phyloP scores from a whole-genome alignment of 176 grass and related monocot species.

The Leersia perrieri region DNA sequence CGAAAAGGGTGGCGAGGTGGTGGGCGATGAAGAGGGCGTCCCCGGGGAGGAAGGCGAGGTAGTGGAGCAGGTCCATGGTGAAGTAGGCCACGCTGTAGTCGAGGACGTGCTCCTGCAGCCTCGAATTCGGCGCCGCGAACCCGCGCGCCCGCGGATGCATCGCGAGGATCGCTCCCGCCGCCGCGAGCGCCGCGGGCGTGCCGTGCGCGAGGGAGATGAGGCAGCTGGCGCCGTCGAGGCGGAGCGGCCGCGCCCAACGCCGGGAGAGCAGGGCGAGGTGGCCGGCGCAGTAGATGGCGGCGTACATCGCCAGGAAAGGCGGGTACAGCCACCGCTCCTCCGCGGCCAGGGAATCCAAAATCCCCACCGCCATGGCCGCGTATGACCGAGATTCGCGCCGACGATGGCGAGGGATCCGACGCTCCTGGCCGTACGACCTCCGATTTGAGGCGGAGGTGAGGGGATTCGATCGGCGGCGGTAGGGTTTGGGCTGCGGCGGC shows the following conservation, averaged over 20 bases:
- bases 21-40: slow-evolving; percentile 93
- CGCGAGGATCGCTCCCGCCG: slow-evolving; percentile 38
- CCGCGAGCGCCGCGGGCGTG: slow-evolving; percentile 56
- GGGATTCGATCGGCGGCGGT: background rate
- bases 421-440: background rate
- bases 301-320: slow-evolving; percentile 58
- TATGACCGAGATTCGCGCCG: slow-evolving; percentile 8
- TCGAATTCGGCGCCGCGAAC: slow-evolving; percentile 66
- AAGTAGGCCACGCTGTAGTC: slow-evolving; percentile 97
- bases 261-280: slow-evolving; percentile 58
- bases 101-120: slow-evolving; percentile 63
- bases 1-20: slow-evolving; percentile 93
- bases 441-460: background rate
- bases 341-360: slow-evolving; percentile 6
- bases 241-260: slow-evolving; percentile 54
- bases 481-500: background rate
- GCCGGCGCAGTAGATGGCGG: slow-evolving; percentile 52
- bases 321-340: slow-evolving; percentile 55
- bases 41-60: slow-evolving; percentile 72
- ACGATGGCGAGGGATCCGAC: background rate
- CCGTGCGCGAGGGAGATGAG: slow-evolving; percentile 89
- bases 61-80: slow-evolving; percentile 87
- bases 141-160: slow-evolving; percentile 38
- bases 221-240: slow-evolving; percentile 80
- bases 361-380: slow-evolving; percentile 24